These are phyloP conservation scores for Botrytis fragariae DNA, from an alignment of 2,329 filamentous ascomycete genomes.

Conservation along the genomic window DNA sequence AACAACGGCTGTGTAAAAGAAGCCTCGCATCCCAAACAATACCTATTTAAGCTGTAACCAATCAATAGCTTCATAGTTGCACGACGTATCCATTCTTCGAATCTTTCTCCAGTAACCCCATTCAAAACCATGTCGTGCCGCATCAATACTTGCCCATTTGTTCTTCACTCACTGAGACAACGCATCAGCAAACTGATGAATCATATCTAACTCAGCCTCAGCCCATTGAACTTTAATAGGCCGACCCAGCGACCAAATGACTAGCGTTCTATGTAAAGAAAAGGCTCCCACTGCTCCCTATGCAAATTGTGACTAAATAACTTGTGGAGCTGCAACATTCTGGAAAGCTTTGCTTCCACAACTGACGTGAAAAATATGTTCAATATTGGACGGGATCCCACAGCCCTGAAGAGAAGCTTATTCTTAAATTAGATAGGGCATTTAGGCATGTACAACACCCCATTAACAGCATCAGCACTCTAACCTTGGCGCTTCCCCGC, in stretches of 20 bases:
- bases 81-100: neutral
- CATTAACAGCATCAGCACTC: neutral
- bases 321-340: neutral
- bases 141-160: neutral
- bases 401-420: conserved; percentile 6
- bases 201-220: conserved; percentile 3
- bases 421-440: neutral
- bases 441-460: neutral
- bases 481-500: neutral
- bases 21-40: neutral
- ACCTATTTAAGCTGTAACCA: neutral
- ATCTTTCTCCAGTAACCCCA: neutral
- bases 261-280: neutral
- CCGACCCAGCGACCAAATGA: neutral
- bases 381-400: neutral
- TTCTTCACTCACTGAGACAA: conserved; percentile 1
- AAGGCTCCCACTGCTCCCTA: neutral
- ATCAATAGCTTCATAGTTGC: neutral
- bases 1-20: neutral
- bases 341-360: neutral
- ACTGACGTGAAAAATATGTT: neutral
- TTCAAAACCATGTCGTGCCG: neutral
- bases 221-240: neutral
- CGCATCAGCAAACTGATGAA: conserved; percentile 12
- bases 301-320: neutral